phyloP scores from a whole-genome alignment of 2,329 filamentous ascomycete species.

The Aspergillus bombycis region DNA sequence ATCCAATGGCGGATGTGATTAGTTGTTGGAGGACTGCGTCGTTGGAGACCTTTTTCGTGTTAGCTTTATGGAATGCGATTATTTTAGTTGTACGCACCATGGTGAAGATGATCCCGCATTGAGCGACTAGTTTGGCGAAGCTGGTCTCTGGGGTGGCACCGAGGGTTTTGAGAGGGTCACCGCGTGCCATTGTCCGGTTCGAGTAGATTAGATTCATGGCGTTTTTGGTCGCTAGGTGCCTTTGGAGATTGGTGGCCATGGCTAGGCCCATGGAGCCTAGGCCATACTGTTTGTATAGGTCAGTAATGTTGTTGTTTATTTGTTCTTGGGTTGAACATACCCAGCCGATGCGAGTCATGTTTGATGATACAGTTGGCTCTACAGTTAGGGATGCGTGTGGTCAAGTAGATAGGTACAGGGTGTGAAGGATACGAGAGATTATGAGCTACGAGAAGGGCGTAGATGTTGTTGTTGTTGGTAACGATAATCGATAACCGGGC shows the following conservation, averaged over 20 bases:
- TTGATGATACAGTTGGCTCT: background rate
- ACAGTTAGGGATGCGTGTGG: background rate
- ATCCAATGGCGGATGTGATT: slow-evolving; percentile 29
- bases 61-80: background rate
- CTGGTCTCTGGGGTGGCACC: slow-evolving; percentile 37
- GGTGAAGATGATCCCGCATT: slow-evolving; percentile 45
- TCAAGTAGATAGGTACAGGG: background rate
- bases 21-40: slow-evolving; percentile 42
- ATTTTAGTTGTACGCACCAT: slow-evolving; percentile 29
- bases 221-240: slow-evolving; percentile 39
- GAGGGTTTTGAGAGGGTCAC: slow-evolving; percentile 38
- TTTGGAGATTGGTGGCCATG: slow-evolving; percentile 49
- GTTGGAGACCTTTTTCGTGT: slow-evolving; percentile 38
- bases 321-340: slow-evolving; percentile 21
- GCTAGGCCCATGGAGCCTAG: slow-evolving; percentile 51
- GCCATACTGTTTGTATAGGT: slow-evolving; percentile 36
- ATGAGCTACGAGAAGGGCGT: background rate
- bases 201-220: slow-evolving; percentile 40
- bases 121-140: slow-evolving; percentile 38
- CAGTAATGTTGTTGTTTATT: background rate
- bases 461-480: background rate
- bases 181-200: slow-evolving; percentile 47
- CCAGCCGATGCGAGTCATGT: slow-evolving; percentile 42
- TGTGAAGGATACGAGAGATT: background rate
- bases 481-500: slow-evolving; percentile 18